Conservation (phyloP, 441 rosid species). For the Eutrema salsugineum region DNA sequence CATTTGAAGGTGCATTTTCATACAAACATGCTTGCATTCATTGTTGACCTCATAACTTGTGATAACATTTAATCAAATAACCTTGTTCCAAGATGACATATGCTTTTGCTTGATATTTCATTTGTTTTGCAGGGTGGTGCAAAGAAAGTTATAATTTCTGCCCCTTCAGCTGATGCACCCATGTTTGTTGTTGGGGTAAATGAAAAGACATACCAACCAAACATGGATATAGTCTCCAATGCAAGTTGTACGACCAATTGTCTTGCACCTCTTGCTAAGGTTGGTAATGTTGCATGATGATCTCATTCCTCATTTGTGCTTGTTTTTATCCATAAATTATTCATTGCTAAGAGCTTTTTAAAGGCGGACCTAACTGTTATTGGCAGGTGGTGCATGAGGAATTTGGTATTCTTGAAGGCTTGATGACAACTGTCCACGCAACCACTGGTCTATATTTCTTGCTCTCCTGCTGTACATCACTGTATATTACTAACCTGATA, state of each 20-base stretch:
- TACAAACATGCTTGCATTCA: neutral
- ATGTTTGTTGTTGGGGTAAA: constrained; percentile 99
- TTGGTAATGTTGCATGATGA: constrained; percentile 22
- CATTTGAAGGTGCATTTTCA: constrained; percentile 66
- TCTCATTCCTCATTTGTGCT: neutral
- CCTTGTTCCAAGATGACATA: neutral
- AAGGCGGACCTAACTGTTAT: neutral
- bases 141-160: constrained; percentile 92
- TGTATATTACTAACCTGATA: neutral
- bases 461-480: constrained; percentile 1
- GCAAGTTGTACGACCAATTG: constrained; percentile 99
- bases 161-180: constrained; percentile 99
- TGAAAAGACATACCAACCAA: constrained; percentile 75
- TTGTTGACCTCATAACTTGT: neutral
- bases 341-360: neutral
- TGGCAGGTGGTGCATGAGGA: constrained; percentile 94
- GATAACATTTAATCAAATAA: neutral
- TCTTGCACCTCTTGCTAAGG: constrained; percentile 99
- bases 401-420: constrained; percentile 92
- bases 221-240: constrained; percentile 93
- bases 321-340: neutral
- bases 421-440: constrained; percentile 99
- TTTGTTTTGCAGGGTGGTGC: constrained; percentile 77
- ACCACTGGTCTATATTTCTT: constrained; percentile 66
- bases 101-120: constrained; percentile 8